phyloP scores from a whole-genome alignment of 202 grass and related monocot species.

The Zizania palustris region DNA sequence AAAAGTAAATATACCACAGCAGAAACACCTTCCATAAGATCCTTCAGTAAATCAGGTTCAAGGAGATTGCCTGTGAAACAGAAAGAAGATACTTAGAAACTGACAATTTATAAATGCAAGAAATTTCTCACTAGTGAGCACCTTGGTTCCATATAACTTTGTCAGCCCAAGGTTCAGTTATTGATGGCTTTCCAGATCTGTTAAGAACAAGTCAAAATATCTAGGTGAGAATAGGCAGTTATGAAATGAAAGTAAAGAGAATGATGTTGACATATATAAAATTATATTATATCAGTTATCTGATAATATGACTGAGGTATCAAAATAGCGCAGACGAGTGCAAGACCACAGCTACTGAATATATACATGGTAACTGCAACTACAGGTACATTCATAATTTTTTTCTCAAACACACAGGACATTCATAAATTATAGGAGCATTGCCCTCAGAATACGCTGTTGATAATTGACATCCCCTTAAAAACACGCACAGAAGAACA shows the following conservation, averaged over 20 bases:
- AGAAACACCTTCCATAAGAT: constrained; percentile 70
- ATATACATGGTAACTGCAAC: neutral
- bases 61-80: constrained; percentile 70
- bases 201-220: constrained; percentile 36
- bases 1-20: constrained; percentile 63
- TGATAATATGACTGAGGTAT: neutral
- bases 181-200: constrained; percentile 91
- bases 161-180: constrained; percentile 79
- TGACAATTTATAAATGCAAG: constrained; percentile 29
- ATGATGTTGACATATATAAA: neutral
- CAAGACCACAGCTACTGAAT: neutral
- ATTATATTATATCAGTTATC: neutral
- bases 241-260: neutral
- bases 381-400: neutral
- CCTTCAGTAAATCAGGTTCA: constrained; percentile 72
- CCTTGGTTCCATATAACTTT: constrained; percentile 94
- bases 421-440: constrained; percentile 1
- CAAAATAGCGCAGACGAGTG: neutral
- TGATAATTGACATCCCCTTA: neutral
- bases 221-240: constrained; percentile 13
- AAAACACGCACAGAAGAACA: neutral
- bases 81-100: constrained; percentile 36
- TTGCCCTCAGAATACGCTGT: neutral
- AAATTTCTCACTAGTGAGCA: constrained; percentile 32
- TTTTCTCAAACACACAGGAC: neutral